Evolutionary conservation across 495 filamentous ascomycete genomes (phyloP).

Genomic region (Annulohypoxylon moriforme): DNA sequence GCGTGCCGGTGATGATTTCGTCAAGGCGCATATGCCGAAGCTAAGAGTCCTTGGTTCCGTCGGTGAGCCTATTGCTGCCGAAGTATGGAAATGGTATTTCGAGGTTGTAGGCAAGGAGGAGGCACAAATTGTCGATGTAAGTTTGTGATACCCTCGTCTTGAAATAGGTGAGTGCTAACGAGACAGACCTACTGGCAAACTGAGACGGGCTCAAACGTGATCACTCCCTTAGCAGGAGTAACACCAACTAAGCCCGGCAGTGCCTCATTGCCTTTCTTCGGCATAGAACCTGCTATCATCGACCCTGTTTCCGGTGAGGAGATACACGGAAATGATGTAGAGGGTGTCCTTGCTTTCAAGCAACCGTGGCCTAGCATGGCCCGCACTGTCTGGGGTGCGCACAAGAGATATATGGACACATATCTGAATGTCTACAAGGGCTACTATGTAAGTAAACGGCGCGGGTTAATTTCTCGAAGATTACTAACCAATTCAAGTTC

Average conservation of each 20-base stretch:
- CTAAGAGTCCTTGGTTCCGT: slow-evolving; percentile 95
- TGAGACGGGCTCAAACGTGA: slow-evolving; percentile 96
- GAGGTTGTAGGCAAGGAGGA: slow-evolving; percentile 94
- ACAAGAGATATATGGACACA: slow-evolving; percentile 98
- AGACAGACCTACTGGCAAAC: slow-evolving; percentile 99
- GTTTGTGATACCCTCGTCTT: slow-evolving; percentile 48
- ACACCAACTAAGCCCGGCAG: slow-evolving; percentile 84
- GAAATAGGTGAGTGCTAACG: slow-evolving; percentile 19
- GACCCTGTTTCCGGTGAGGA: slow-evolving; percentile 96
- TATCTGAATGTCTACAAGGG: slow-evolving; percentile 98
- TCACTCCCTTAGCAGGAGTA: slow-evolving; percentile 78
- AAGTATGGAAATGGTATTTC: slow-evolving; percentile 99
- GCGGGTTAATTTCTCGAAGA: slow-evolving; percentile 6
- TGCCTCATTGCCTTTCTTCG: slow-evolving; percentile 91
- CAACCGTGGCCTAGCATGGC: slow-evolving; percentile 99
- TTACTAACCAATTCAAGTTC: slow-evolving; percentile 72
- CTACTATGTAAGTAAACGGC: slow-evolving; percentile 80
- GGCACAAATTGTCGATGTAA: slow-evolving; percentile 93
- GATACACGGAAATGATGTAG: slow-evolving; percentile 94
- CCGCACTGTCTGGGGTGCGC: slow-evolving; percentile 96
- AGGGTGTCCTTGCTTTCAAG: slow-evolving; percentile 98
- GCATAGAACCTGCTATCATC: slow-evolving; percentile 97
- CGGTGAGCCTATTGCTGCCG: slow-evolving; percentile 96
- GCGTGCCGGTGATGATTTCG: slow-evolving; percentile 91
- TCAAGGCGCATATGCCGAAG: slow-evolving; percentile 87